Conservation (phyloP, 1,139 yeast genomes). For the Williopsis jadinii region DNA sequence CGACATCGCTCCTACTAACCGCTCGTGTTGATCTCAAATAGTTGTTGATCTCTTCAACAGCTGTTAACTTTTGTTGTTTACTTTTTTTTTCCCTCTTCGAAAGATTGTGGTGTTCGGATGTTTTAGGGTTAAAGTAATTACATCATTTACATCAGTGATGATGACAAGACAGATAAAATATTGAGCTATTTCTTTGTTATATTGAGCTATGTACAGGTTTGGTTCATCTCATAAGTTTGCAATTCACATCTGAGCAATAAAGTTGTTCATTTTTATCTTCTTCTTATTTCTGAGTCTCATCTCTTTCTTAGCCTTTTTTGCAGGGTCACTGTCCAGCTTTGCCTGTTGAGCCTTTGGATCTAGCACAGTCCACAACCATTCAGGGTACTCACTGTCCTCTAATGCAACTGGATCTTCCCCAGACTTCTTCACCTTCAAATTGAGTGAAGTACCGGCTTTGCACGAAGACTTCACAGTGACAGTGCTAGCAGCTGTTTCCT, state of each 20-base stretch:
- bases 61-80: too few species aligned
- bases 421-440: slow-evolving; percentile 66
- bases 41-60: too few species aligned
- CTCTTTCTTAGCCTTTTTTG: slow-evolving; percentile 61
- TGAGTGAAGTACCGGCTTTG: slow-evolving; percentile 74
- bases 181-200: too few species aligned
- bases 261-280: slow-evolving; percentile 72
- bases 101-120: too few species aligned
- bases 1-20: slow-evolving; percentile 2
- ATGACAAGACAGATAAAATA: too few species aligned
- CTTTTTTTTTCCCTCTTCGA: too few species aligned
- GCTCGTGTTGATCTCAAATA: too few species aligned
- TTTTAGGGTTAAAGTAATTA: too few species aligned
- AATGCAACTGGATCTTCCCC: slow-evolving; percentile 89
- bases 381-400: slow-evolving; percentile 85
- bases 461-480: slow-evolving; percentile 33
- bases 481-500: slow-evolving; percentile 10
- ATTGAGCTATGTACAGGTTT: too few species aligned
- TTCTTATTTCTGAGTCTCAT: slow-evolving; percentile 62
- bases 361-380: slow-evolving; percentile 89
- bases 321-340: slow-evolving; percentile 51
- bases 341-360: slow-evolving; percentile 52
- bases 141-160: too few species aligned
- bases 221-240: too few species aligned
- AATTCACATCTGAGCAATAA: slow-evolving; percentile 46